Evolutionary conservation across 1,284 basidiomycete species (phyloP), one percentile per base, ranked within the genome.

Genomic region (Exobasidium rhododendri): DNA sequence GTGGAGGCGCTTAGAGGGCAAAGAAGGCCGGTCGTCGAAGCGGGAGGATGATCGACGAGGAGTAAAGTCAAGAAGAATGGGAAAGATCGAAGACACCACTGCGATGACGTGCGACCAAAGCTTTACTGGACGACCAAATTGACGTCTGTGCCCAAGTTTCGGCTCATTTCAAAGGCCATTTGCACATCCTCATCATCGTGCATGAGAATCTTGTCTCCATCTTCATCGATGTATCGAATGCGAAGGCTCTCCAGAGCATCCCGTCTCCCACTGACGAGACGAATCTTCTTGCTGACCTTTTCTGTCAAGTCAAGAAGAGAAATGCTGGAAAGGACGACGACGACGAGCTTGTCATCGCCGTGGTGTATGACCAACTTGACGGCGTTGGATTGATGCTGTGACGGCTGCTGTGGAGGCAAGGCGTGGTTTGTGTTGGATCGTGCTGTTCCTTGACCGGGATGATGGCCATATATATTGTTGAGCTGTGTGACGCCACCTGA

Each of bases 271-370:
- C 46, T 58, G 20, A 52, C 43, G 24, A 47, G 31, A 24, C 35
- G 52, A 35, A 61, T 31, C 31, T 53, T 31, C 30, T 90, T 85
- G 69, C 97, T 91, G 85, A 97, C 97, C 82, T 89, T 88, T 30
- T 89, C 87, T 2, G 97, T 91, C 79, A 89, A 90, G 75, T 93
- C 89, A 63, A 93, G 87, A 52, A 98, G 83, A 40, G 92, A 89
- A 60, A 83, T 83, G 79, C 89, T 94, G 73, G 89, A 85, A 22
- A 89, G 90, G 40, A 91, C 85, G 11, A 94, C 90, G 78, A 92
- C 90, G 64, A 97, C 90, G 65, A 93, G 88, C 78, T 94, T 88
- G 77, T 96, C 93, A 70, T 92, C 88, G 72, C 89, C 86, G 83
- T 88, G 92, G 80, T 89, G 87, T 58, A 94, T 90, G 54, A 76